Percentiles rank a stretch among this genome's conserved stretches.
Evolutionary conservation across 1,284 basidiomycete genomes (phyloP).

Genomic region (Megacollybia platyphylla): DNA sequence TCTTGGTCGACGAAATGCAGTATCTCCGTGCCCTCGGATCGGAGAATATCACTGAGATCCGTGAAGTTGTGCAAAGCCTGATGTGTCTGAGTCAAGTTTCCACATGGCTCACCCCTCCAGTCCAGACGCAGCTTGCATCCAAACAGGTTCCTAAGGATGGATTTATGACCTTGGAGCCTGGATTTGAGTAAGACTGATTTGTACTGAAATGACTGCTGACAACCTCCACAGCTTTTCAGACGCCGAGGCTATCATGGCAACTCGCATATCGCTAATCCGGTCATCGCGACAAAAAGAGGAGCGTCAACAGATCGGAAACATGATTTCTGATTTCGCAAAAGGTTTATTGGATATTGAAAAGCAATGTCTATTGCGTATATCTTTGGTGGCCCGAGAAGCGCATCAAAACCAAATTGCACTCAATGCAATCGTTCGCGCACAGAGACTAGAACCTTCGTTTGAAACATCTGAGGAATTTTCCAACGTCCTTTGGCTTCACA

Average conservation of each 20-base stretch:
- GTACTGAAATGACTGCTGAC: constrained; percentile 1
- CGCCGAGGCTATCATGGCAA: constrained; percentile 71
- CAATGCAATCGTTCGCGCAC: constrained; percentile 74
- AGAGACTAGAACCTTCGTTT: constrained; percentile 45
- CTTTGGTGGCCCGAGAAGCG: constrained; percentile 60
- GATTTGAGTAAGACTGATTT: constrained; percentile 48
- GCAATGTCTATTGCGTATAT: constrained; percentile 59
- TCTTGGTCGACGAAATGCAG: constrained; percentile 48
- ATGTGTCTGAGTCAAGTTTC: constrained; percentile 71
- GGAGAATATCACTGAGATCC: constrained; percentile 69
- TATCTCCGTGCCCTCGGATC: constrained; percentile 55
- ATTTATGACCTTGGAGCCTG: constrained; percentile 30
- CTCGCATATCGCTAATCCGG: constrained; percentile 73
- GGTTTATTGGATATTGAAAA: constrained; percentile 55
- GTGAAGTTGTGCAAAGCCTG: constrained; percentile 51
- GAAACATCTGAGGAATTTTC: constrained; percentile 76
- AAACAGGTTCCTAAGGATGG: constrained; percentile 20
- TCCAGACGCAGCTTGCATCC: constrained; percentile 25
- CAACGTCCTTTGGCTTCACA: constrained; percentile 80
- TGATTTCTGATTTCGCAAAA: constrained; percentile 42
- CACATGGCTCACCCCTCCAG: constrained; percentile 30
- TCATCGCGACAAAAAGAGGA: constrained; percentile 54
- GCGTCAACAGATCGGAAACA: constrained; percentile 59
- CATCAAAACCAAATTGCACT: constrained; percentile 73
- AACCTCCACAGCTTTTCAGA: constrained; percentile 49